These are phyloP conservation scores for Hansfordia pulvinata DNA, from an alignment of 2,329 filamentous ascomycete species.

Conservation along the genomic window DNA sequence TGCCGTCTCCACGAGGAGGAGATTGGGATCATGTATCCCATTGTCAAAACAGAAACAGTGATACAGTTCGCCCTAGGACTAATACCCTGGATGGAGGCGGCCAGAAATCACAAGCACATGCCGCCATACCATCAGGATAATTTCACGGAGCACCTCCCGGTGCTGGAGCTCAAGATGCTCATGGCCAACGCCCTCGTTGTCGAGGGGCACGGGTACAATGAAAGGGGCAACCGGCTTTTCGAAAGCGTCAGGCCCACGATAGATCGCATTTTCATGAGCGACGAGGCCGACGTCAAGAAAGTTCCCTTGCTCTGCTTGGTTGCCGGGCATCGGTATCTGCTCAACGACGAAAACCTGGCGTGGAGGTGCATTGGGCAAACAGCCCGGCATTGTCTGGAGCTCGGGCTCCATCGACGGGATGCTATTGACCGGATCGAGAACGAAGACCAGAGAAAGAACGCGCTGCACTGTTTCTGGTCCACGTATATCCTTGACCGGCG, in stretches of 20 bases:
- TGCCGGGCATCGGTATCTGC: constrained; percentile 65
- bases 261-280: constrained; percentile 50
- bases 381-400: constrained; percentile 62
- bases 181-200: constrained; percentile 66
- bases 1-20: constrained; percentile 79
- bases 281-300: constrained; percentile 29
- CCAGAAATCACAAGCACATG: no score
- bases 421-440: constrained; percentile 57
- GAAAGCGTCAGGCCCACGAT: constrained; percentile 60
- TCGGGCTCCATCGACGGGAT: constrained; percentile 71
- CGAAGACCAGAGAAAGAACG: constrained; percentile 52
- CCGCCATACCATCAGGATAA: no score
- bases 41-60: constrained; percentile 61
- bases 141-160: constrained; percentile 36
- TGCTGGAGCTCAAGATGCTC: constrained; percentile 69
- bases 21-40: constrained; percentile 83
- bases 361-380: constrained; percentile 82
- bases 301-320: constrained; percentile 38
- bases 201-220: constrained; percentile 67
- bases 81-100: constrained; percentile 55
- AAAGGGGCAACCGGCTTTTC: constrained; percentile 59
- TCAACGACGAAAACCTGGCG: constrained; percentile 71
- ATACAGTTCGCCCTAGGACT: constrained; percentile 57
- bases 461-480: constrained; percentile 70
- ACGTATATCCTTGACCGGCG: constrained; percentile 74